Conservation (phyloP, 345 rosid genomes). For the Camelina neglecta region DNA sequence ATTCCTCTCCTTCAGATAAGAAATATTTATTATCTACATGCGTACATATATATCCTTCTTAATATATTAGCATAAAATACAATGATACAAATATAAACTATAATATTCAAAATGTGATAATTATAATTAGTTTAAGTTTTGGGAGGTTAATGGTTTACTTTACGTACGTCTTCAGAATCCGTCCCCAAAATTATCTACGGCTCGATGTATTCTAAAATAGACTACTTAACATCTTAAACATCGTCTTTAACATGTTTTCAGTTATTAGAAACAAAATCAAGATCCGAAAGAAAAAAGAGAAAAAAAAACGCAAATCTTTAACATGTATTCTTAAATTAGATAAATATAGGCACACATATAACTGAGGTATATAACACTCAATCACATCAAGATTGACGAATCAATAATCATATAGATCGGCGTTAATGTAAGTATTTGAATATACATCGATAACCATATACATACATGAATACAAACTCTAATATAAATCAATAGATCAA, state of each 20-base stretch:
- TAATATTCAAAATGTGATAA: not conserved
- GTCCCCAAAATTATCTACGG: not conserved
- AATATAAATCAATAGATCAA: constrained; percentile 8
- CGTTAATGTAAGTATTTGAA: constrained; percentile 34
- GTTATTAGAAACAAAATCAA: constrained; percentile 3
- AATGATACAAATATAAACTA: not conserved
- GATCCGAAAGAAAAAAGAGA: not conserved
- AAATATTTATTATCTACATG: not conserved
- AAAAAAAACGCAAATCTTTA: not conserved
- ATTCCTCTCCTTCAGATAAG: constrained; percentile 1
- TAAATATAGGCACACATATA: not conserved
- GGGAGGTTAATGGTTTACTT: not conserved
- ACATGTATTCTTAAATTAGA: not conserved
- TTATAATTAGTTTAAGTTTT: not conserved
- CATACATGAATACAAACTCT: constrained; percentile 21
- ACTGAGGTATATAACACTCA: constrained; percentile 13
- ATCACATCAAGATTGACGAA: constrained; percentile 24
- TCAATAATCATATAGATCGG: constrained; percentile 27
- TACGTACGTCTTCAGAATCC: constrained; percentile 19
- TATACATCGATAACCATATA: constrained; percentile 31
- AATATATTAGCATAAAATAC: not conserved
- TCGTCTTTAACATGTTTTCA: not conserved
- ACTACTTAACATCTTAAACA: constrained; percentile 2
- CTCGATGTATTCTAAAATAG: constrained; percentile 1
- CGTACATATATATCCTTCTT: not conserved